Percentiles rank a stretch among this genome's conserved stretches.
These are phyloP conservation scores for Coemansia sp. DNA, from an alignment of 192 early-diverging fungal species.

Conservation along the genomic window DNA sequence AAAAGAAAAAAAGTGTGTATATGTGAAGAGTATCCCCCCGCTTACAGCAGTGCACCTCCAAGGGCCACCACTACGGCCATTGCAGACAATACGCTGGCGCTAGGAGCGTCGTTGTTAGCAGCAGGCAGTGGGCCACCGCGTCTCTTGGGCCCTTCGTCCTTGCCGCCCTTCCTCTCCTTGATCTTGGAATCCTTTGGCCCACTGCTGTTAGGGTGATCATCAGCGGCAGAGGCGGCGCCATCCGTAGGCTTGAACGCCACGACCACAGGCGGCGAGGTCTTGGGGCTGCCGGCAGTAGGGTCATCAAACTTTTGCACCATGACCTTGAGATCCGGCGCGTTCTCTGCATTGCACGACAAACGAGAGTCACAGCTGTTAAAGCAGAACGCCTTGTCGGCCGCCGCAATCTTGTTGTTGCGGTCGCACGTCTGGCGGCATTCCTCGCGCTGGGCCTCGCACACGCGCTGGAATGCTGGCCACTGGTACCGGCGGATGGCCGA, in stretches of 20 bases:
- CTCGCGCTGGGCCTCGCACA: slow-evolving; percentile 49
- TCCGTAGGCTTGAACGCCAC: slow-evolving; percentile 14
- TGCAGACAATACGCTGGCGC: slow-evolving; percentile 19
- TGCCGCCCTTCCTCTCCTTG: slow-evolving; percentile 33
- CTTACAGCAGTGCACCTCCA: not conserved
- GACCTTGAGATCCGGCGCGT: slow-evolving; percentile 49
- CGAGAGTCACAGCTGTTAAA: slow-evolving; percentile 52
- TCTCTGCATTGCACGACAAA: slow-evolving; percentile 39
- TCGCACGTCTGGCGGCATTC: slow-evolving; percentile 49
- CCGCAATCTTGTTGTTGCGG: slow-evolving; percentile 27
- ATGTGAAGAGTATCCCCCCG: not conserved
- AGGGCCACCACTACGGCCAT: not conserved
- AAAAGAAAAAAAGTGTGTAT: not conserved
- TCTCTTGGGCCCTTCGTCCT: slow-evolving; percentile 33
- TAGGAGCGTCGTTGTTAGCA: slow-evolving; percentile 19
- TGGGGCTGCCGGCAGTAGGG: slow-evolving; percentile 38
- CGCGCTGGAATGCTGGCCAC: slow-evolving; percentile 58
- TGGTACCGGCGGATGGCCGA: slow-evolving; percentile 52
- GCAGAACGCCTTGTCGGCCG: slow-evolving; percentile 35
- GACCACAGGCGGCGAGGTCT: slow-evolving; percentile 15
- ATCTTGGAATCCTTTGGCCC: slow-evolving; percentile 17
- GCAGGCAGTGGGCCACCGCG: slow-evolving; percentile 42
- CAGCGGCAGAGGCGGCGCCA: not conserved
- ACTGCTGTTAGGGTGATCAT: slow-evolving; percentile 1
- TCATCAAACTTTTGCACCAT: slow-evolving; percentile 56